A percentile compares a stretch with the other conserved stretches of the same genome.
These are phyloP conservation scores for Vitellaria paradoxa DNA, from an alignment of 179 eudicot species.

Conservation along the genomic window DNA sequence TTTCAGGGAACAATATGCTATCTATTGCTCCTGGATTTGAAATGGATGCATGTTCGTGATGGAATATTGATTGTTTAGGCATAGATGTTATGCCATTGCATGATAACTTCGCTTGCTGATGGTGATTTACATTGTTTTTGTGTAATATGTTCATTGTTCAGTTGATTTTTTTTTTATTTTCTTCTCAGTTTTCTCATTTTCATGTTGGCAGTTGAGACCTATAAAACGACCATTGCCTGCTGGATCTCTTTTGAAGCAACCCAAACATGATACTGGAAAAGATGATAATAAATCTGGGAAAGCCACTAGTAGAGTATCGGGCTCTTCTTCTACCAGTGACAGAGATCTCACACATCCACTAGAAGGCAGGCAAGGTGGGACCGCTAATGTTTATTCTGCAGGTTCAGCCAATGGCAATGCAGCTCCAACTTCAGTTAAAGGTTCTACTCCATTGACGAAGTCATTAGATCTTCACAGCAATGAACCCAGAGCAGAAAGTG, in stretches of 20 bases:
- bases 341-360: conserved; percentile 31
- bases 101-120: not conserved
- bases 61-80: not conserved
- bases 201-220: conserved; percentile 43
- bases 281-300: conserved; percentile 68
- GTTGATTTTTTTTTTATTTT: not conserved
- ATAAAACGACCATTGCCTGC: conserved; percentile 57
- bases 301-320: conserved; percentile 36
- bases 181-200: not conserved
- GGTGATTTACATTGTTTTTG: not conserved
- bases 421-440: conserved; percentile 41
- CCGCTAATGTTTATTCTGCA: conserved; percentile 31
- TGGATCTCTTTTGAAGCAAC: conserved; percentile 59
- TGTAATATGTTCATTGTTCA: not conserved
- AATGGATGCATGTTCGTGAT: not conserved
- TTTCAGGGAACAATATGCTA: not conserved
- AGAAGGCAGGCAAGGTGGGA: conserved; percentile 41
- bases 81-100: not conserved
- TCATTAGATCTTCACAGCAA: conserved; percentile 35
- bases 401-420: conserved; percentile 43
- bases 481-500: conserved; percentile 54
- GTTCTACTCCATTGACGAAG: conserved; percentile 36
- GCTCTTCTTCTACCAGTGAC: conserved; percentile 36
- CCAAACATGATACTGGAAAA: conserved; percentile 60
- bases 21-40: not conserved